Percentiles rank a stretch among this genome's conserved stretches.
Evolutionary conservation across 2,329 filamentous ascomycete species (phyloP).

Genomic region (Pseudocercospora fijiensis): DNA sequence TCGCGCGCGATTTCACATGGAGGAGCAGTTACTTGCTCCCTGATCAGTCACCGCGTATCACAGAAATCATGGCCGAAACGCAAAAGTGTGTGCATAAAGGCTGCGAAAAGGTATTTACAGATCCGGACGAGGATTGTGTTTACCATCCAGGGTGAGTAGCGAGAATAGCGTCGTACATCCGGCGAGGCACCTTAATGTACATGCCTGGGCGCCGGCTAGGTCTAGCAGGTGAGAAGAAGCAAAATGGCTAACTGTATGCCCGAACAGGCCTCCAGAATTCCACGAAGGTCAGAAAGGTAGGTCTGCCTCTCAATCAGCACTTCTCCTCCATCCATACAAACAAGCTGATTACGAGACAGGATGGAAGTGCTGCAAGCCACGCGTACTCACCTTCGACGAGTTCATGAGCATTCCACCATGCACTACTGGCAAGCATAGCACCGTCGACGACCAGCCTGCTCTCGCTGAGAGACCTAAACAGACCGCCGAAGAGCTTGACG

Average conservation of each 20-base stretch:
- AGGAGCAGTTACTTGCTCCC: not conserved
- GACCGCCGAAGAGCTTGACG: conserved; percentile 35
- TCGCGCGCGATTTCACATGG: not conserved
- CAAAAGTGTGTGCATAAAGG: conserved; percentile 95
- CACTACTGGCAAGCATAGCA: conserved; percentile 88
- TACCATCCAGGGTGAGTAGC: conserved; percentile 64
- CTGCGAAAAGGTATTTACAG: conserved; percentile 83
- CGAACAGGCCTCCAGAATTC: conserved; percentile 65
- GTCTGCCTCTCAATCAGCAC: conserved; percentile 26
- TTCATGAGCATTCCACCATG: conserved; percentile 92
- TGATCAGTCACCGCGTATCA: not conserved
- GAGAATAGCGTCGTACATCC: not conserved
- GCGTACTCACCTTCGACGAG: conserved; percentile 96
- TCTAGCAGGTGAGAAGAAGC: not conserved
- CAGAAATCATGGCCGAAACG: conserved; percentile 53
- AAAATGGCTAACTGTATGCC: conserved; percentile 19
- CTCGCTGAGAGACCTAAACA: conserved; percentile 28
- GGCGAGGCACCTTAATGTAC: conserved; percentile 18
- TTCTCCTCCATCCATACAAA: not conserved
- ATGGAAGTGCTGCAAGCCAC: conserved; percentile 98
- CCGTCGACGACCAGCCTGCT: conserved; percentile 69
- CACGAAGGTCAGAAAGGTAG: conserved; percentile 98
- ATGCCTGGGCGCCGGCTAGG: conserved; percentile 4
- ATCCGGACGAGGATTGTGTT: conserved; percentile 77
- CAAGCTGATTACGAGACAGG: conserved; percentile 54